Base-by-base conservation (phyloP, 441 rosid genomes). In the Erysimum cheiri region DNA sequence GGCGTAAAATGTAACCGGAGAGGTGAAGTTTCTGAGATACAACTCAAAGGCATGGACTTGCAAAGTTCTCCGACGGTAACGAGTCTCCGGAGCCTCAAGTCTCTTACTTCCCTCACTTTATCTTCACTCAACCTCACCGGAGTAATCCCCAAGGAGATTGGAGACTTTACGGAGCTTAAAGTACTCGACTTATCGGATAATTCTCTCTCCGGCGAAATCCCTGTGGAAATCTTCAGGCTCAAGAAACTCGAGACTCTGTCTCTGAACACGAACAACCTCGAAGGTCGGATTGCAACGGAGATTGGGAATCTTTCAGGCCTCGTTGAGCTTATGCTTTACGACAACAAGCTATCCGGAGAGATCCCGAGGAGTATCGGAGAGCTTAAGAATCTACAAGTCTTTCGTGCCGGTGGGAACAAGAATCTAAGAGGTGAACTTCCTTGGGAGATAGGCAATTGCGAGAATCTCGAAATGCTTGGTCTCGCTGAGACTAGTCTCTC, bases 401-500 rank as follows among this genome's bases (percentile, higher is more conserved):
- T 93, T 17, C 77, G 96, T 64, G 95, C 87, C 0, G 97, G 98
- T n/a, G 98, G 98, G 71, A 93, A 93, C 62, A 89, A 85, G 57
- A 89, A 93, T 78, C 74, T 93, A 1, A 80, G 82, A 32, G 98
- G 98, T 8, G 92, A 89, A 88, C 75, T 91, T 70, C 96, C 97
- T 44, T 64, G 61, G 80, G 96, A 89, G 88, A 93, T 93, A 64
- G 97, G 97, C 2, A 89, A 91, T 73, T 93, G 95, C 85, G 81
- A 78, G 70, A 78, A 67, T 76, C 81, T 93, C 73, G 73, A 83
- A 22, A 78, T 88, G 75, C 73, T 93, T 72, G 98, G 98, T 70
- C 83, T 93, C 0, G 95, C 98, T 0, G 98, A 89, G 74, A 91
- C 98, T 59, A 78, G 92, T 82, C 80, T 93, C 80, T 89, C 97